phyloP scores from a whole-genome alignment of 2,329 filamentous ascomycete species.

The Akanthomyces dipterigenus region DNA sequence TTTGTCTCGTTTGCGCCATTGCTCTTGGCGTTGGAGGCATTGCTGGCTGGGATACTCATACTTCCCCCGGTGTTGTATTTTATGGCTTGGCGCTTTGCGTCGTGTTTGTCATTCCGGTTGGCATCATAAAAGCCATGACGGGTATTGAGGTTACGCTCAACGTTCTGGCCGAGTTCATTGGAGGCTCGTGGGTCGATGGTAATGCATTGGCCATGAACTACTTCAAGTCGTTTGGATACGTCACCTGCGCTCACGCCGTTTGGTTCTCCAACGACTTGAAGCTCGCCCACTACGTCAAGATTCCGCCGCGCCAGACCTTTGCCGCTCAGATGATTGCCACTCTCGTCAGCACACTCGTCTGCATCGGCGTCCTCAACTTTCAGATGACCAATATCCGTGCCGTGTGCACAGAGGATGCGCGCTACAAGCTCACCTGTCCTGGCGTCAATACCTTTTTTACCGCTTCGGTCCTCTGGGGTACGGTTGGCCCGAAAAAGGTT shows the following conservation, averaged over 20 bases:
- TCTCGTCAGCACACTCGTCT: conserved; percentile 45
- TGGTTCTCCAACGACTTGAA: conserved; percentile 43
- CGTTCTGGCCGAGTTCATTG: conserved; percentile 47
- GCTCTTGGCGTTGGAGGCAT: conserved; percentile 41
- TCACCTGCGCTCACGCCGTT: conserved; percentile 44
- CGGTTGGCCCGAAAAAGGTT: conserved; percentile 43
- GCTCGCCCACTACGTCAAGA: conserved; percentile 51
- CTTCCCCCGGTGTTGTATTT: conserved; percentile 43
- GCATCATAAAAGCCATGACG: conserved; percentile 48
- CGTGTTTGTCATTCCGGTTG: conserved; percentile 45
- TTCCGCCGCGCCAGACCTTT: conserved; percentile 54
- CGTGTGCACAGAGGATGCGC: conserved; percentile 42
- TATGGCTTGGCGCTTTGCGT: conserved; percentile 43
- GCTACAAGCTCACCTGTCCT: conserved; percentile 44
- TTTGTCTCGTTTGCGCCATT: conserved; percentile 36
- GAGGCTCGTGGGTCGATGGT: conserved; percentile 42
- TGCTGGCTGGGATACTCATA: conserved; percentile 43
- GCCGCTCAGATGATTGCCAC: conserved; percentile 52
- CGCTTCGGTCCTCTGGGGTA: conserved; percentile 48
- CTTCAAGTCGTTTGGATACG: conserved; percentile 47
- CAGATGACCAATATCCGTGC: conserved; percentile 41
- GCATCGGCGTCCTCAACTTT: conserved; percentile 41
- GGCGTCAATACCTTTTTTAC: conserved; percentile 51
- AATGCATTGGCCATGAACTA: conserved; percentile 48
- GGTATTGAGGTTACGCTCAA: conserved; percentile 46